phyloP scores from a whole-genome alignment of 805 yeast species.

The Barnettozyma californica region DNA sequence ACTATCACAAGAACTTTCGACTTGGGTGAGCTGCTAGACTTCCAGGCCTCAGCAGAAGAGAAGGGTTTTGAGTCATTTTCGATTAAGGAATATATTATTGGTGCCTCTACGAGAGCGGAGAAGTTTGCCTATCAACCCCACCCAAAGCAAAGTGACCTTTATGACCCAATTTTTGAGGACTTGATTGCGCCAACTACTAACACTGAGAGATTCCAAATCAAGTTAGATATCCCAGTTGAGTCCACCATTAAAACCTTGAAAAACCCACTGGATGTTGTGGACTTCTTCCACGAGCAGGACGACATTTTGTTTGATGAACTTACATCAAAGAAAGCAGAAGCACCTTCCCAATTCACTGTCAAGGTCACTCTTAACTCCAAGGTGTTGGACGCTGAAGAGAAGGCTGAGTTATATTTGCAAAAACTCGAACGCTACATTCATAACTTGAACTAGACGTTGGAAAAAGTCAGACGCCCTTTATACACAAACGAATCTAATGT shows the following conservation, averaged over 20 bases:
- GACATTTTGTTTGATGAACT: conserved; percentile 25
- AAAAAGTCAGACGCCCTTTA: background rate
- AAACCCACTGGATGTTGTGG: conserved; percentile 20
- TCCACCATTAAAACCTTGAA: conserved; percentile 14
- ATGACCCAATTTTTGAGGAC: conserved; percentile 58
- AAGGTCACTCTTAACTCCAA: conserved; percentile 30
- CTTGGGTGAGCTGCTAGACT: conserved; percentile 22
- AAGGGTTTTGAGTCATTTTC: conserved; percentile 18
- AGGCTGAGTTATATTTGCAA: conserved; percentile 31
- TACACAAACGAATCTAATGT: background rate
- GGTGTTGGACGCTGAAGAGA: conserved; percentile 40
- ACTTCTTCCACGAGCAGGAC: conserved; percentile 9
- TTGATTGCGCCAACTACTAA: conserved; percentile 42
- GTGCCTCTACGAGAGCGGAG: conserved; percentile 44
- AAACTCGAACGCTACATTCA: conserved; percentile 22
- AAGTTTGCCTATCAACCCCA: conserved; percentile 35
- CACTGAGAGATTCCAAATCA: conserved; percentile 39
- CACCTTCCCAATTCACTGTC: conserved; percentile 29
- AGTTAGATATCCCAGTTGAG: conserved; percentile 25
- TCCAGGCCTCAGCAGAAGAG: conserved; percentile 27
- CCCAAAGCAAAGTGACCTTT: conserved; percentile 39
- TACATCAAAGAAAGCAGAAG: conserved; percentile 16
- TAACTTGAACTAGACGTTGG: conserved; percentile 1
- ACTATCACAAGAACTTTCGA: conserved; percentile 29
- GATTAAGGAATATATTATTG: conserved; percentile 30